Base-by-base conservation (phyloP, 2,329 filamentous ascomycete genomes). In the Colletotrichum incanum region DNA sequence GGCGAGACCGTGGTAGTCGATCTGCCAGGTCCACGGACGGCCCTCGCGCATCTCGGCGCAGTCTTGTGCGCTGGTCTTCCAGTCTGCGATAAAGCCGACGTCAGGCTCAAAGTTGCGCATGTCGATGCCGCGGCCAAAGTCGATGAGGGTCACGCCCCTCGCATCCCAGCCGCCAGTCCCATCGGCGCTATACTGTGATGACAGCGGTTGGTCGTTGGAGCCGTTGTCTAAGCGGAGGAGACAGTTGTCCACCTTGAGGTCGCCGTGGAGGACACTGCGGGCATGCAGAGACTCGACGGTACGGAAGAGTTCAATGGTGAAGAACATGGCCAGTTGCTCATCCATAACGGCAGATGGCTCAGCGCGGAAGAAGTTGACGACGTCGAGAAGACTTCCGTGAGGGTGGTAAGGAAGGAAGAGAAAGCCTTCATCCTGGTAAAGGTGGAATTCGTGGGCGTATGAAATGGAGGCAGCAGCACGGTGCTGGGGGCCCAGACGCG, bases 41-140 rank as follows among this genome's bases (percentile, higher is more conserved):
- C 94, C 90, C 83, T 99, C 96, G 58, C 95, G 93, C 90, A 98
- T 98, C 86, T 99, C 96, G 23, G 94, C 93, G 82, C 96, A 99
- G 82, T 99, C 96, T 64, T 94, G 92, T 31, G 93, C 89, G 20
- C 90, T 90, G 0, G 94, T 95, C 82, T 96, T 93, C 96, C 96
- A 99, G 83, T 99, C 96, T 0, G 96, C 96, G 72, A 98, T 91
- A 85, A 99, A 99, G 75, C 92, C 92, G 14, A 96, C 94, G 52
- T 92, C 89, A 0, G 92, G 87, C 3, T 84, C 83, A 84, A 98
- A 99, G 3, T 90, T 91, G 70, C 90, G 91, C 94, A 98, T 97
- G 83, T 99, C 96, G 80, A 99, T 97, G 61, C 91, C 94, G 1
- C 96, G 92, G 0, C 96, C 96, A 79, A 99, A 98, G 83, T 99